Percentiles rank a stretch among this genome's conserved stretches.
Conservation (phyloP, 139 green algal genomes). For the Closterium sp. region DNA sequence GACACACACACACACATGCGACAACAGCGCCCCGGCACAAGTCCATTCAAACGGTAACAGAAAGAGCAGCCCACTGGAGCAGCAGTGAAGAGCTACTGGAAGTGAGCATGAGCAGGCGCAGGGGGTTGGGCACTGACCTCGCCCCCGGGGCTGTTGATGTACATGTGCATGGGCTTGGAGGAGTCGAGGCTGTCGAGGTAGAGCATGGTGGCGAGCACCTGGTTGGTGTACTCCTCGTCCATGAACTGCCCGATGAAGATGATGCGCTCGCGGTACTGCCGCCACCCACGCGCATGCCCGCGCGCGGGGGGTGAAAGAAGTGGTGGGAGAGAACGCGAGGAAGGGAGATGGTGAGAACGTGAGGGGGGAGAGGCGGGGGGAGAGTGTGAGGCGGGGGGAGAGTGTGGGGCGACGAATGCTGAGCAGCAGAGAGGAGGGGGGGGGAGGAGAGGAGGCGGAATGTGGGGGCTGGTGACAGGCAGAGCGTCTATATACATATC, state of each 20-base stretch:
- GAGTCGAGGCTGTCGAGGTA: slow-evolving; percentile 83
- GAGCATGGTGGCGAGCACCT: slow-evolving; percentile 87
- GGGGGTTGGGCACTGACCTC: slow-evolving; percentile 55
- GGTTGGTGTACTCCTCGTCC: slow-evolving; percentile 86
- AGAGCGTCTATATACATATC: neutral
- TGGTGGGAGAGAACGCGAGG: neutral
- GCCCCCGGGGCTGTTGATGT: slow-evolving; percentile 86
- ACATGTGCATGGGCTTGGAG: slow-evolving; percentile 79
- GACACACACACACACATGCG: neutral
- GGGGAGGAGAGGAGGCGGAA: neutral
- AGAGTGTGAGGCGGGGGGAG: neutral
- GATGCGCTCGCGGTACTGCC: slow-evolving; percentile 82
- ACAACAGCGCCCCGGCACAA: neutral
- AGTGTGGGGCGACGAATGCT: neutral
- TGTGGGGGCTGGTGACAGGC: neutral
- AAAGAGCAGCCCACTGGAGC: neutral
- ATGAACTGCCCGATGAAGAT: slow-evolving; percentile 83
- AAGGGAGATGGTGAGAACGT: neutral
- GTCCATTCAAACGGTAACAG: neutral
- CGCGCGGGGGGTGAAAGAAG: neutral
- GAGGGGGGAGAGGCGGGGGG: neutral
- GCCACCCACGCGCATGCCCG: neutral
- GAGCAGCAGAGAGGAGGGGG: neutral
- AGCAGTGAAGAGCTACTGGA: neutral
- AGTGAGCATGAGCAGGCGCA: neutral